Evolutionary conservation across 208 protist genomes (phyloP), one percentile per base, ranked within the genome.

Genomic region (Trypanosoma brucei): DNA sequence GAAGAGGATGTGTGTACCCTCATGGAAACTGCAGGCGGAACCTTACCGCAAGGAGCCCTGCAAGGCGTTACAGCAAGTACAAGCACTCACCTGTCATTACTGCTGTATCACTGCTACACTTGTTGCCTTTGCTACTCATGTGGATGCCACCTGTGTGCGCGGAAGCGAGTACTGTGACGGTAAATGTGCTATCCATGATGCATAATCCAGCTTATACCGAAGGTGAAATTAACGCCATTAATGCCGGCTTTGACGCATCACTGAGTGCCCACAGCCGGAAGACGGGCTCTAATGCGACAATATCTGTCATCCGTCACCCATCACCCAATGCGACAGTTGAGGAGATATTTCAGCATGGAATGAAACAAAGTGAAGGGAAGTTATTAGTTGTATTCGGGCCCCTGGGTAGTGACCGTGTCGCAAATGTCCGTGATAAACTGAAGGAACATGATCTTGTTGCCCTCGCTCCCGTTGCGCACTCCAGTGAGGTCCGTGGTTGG

Each of bases 401-500:
- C 22, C 30, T 54, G 22, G n/a, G 50, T 31, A 35, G 9, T 33
- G 50, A 34, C 9, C 6, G 30, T n/a, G 31, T 54, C 6, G 50
- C 11, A 31, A 31, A 6, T 6, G 11, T 31, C n/a, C 50, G 6
- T 8, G 46, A 46, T n/a, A 42, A 45, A 1, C 38, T 72, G 37
- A 33, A 52, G 11, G 46, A 68, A 33, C 70, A 75, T 35, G 35
- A 72, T 30, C 42, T 86, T 7, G 58, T 75, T 14, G 42, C 56
- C 13, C 22, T 86, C 0, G 58, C 42, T 1, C 76, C 80, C 8
- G 73, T 73, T 51, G 77, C 70, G 14, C 65, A 67, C 30, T 72
- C 66, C 7, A 68, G 53, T 11, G 38, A 38, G 0, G 57, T 72
- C 48, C 75, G 75, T 0, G 1, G 22, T 2, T 87, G 68, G 65